A percentile compares a stretch with the other conserved stretches of the same genome.
These are phyloP conservation scores for Jackrogersella multiformis DNA, from an alignment of 495 filamentous ascomycete species.

Conservation along the genomic window DNA sequence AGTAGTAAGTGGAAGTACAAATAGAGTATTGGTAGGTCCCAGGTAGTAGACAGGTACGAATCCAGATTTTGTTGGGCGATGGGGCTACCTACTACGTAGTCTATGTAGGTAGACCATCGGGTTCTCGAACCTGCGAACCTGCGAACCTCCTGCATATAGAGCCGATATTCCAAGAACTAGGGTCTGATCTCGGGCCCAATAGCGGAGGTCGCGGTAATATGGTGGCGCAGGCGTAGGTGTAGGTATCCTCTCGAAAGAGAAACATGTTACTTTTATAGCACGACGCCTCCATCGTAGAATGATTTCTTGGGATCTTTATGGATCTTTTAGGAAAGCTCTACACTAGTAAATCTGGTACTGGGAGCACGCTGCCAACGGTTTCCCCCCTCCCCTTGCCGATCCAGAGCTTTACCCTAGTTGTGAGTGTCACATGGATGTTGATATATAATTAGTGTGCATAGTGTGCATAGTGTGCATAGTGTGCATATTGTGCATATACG, in stretches of 20 bases:
- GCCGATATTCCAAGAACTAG: conserved; percentile 12
- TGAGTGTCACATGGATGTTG: conserved; percentile 5
- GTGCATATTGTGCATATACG: neutral
- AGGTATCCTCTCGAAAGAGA: conserved; percentile 6
- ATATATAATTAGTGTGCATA: neutral
- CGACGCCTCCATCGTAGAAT: conserved; percentile 15
- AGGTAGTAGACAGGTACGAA: too few species aligned
- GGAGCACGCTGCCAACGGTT: neutral
- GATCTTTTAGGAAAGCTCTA: neutral
- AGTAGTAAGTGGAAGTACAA: conserved; percentile 9
- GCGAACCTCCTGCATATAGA: conserved; percentile 24
- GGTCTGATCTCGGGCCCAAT: conserved; percentile 18
- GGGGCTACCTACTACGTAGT: conserved; percentile 1
- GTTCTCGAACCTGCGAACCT: conserved; percentile 28
- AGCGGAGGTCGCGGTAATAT: conserved; percentile 23
- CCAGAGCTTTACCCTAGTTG: conserved; percentile 3
- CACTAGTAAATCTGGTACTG: too few species aligned
- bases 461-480: neutral
- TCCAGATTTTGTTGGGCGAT: conserved; percentile 14
- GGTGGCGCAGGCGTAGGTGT: conserved; percentile 18
- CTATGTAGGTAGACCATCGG: conserved; percentile 13
- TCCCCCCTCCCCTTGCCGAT: conserved; percentile 9
- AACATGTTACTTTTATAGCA: conserved; percentile 16
- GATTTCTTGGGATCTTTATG: neutral
- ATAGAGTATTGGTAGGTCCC: too few species aligned